Base-by-base conservation (phyloP, 2,329 filamentous ascomycete species). In the Ascochyta pisi region DNA sequence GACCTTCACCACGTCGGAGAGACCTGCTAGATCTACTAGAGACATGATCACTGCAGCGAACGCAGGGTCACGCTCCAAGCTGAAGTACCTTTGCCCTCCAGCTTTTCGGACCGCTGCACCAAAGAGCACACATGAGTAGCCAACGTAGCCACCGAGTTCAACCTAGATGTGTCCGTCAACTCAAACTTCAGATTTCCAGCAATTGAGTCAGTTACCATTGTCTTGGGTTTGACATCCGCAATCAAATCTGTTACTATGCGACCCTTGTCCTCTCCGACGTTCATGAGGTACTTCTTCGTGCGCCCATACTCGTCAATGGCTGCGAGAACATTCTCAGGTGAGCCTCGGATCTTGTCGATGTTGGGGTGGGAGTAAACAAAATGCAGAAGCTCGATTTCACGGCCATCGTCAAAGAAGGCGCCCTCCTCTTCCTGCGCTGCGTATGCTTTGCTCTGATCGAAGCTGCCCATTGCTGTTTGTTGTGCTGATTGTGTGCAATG, bases 91-190 rank as follows among this genome's bases (percentile, higher is more conserved):
- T 62, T 82, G 80, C 3, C 89, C 89, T 10, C 88, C 89, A 3
- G 82, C 83, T 45, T 82, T 80, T 54, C 84, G 83, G 15, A 91
- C 78, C 0, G 88, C 87, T 33, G 86, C 81, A 40, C 85, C 89
- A 68, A 93, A 94, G 1, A 92, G 80, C 56, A 95, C 86, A 56
- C 88, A 87, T 0, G 90, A 94, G 78, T 95, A 95, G 38, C 91
- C 91, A 19, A 92, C 83, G 73, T 94, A 95, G 44, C 89, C 89
- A 42, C 91, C 91, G 0, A 95, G 81, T 71, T 96, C 91, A 42
- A 94, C 82, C 79, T 81, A 54, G 37, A 37, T 6, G 34, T 16
- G 13, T 29, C 31, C 37, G 52, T 66, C 49, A 63, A 57, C 38
- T 43, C n/a, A 31, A 6, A 3, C n/a, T 1, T 15, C 19, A 22